Percentiles rank a stretch among this genome's conserved stretches.
These are phyloP conservation scores for Solanum corneliomulleri DNA, from an alignment of 257 asterid species.

Conservation along the genomic window DNA sequence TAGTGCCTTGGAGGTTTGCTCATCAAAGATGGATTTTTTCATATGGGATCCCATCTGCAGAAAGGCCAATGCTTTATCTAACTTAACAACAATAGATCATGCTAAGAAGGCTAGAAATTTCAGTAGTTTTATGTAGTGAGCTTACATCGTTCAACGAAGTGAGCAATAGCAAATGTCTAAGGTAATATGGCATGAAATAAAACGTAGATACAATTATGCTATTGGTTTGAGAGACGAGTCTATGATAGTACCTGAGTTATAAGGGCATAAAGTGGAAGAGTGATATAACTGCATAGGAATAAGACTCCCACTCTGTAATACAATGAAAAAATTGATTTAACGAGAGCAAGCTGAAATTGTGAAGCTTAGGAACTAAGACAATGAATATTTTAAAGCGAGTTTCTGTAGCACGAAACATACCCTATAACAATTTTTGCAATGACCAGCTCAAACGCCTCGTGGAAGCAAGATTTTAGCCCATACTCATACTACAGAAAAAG, in stretches of 20 bases:
- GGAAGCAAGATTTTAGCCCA: slow-evolving; percentile 63
- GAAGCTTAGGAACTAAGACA: not conserved
- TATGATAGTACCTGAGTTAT: slow-evolving; percentile 56
- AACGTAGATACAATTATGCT: not conserved
- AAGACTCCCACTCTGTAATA: slow-evolving; percentile 51
- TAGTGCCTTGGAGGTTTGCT: slow-evolving; percentile 81
- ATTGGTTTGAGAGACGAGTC: not conserved
- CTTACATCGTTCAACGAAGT: not conserved
- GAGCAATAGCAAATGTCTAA: not conserved
- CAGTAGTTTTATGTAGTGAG: not conserved
- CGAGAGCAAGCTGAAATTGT: not conserved
- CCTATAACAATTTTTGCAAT: slow-evolving; percentile 58
- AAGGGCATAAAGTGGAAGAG: slow-evolving; percentile 83
- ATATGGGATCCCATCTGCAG: slow-evolving; percentile 80
- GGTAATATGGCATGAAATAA: not conserved
- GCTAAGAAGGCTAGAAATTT: not conserved
- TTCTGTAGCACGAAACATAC: slow-evolving; percentile 18
- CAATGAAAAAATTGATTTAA: not conserved
- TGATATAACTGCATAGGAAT: slow-evolving; percentile 77
- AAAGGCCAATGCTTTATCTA: not conserved
- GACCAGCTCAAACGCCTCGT: slow-evolving; percentile 32
- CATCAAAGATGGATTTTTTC: slow-evolving; percentile 84
- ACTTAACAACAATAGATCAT: not conserved
- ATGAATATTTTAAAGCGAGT: not conserved
- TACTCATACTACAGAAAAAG: slow-evolving; percentile 55